Base-by-base conservation (phyloP, 2,329 filamentous ascomycete species). In the Aureobasidium vineae region DNA sequence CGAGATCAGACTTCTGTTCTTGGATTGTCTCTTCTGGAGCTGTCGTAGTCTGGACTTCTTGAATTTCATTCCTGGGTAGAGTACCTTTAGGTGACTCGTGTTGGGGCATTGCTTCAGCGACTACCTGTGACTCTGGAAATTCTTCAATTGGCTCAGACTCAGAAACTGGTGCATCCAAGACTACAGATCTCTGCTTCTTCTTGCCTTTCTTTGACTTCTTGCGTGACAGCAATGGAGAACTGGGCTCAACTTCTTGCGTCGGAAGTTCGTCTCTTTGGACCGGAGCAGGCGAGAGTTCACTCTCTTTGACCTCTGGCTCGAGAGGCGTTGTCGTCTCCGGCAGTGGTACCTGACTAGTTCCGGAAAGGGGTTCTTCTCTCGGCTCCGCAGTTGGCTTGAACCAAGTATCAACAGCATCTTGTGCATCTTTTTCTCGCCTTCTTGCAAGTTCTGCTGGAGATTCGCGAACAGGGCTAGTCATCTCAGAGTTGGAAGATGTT, bases 381-480 rank as follows among this genome's bases (percentile, higher is more conserved):
- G 10, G 26, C 40, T 49, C 28, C 23, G 52, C 26, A 3, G 41
- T 21, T n/a, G 66, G 64, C n/a, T 65, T 64, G 40, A 73, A 73
- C 72, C 73, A 74, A 1, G 68, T 69, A 5, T 72, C 71, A 10
- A 75, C 67, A 3, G 72, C 72, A 66, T 73, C 72, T 21, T 69
- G 69, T 10, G 73, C 70, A 65, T 76, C 74, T 43, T 70, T 40
- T 63, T 73, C 70, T 8, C 70, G 61, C 5, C 70, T 69, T 52
- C 68, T 69, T 52, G 69, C 68, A 23, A 68, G 53, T 23, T 74
- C 73, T 66, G 73, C 72, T 2, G 68, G 65, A 2, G 69, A 54
- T n/a, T 72, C 64, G 47, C 70, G 70, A 38, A 68, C 70, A 3
- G 67, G 45, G 3, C 50, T 28, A 40, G 67, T 66, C 7, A 38